A percentile compares a stretch with the other conserved stretches of the same genome.
Evolutionary conservation across 2,329 filamentous ascomycete genomes (phyloP).

Genomic region (Aspergillus chevalieri): DNA sequence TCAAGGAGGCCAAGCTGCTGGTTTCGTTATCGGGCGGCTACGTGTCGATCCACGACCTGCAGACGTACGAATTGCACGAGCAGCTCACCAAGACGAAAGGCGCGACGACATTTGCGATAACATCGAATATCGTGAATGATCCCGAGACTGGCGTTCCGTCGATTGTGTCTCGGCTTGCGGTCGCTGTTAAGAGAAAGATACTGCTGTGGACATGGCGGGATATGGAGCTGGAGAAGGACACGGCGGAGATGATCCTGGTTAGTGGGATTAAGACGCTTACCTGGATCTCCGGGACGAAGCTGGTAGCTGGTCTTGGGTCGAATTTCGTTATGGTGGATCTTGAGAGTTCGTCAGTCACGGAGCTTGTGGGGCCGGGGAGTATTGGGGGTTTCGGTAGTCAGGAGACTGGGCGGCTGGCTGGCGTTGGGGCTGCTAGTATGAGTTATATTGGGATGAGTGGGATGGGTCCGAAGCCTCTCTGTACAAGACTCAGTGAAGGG

Average conservation of each 20-base stretch:
- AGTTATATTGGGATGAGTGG: constrained; percentile 93
- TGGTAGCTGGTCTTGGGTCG: constrained; percentile 85
- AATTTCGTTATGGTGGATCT: constrained; percentile 89
- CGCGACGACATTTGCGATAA: constrained; percentile 83
- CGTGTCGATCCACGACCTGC: constrained; percentile 82
- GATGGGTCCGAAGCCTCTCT: constrained; percentile 84
- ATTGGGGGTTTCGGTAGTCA: constrained; percentile 59
- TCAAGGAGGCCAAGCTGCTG: constrained; percentile 89
- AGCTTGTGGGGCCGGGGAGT: constrained; percentile 71
- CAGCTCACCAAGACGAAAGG: constrained; percentile 78
- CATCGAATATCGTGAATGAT: constrained; percentile 92
- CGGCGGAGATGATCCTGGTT: constrained; percentile 69
- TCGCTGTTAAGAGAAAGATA: constrained; percentile 85
- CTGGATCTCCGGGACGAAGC: constrained; percentile 80
- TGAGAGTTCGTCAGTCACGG: constrained; percentile 63
- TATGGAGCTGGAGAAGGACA: constrained; percentile 71
- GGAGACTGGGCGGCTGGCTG: constrained; percentile 70
- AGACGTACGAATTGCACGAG: constrained; percentile 76
- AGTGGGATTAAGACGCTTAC: constrained; percentile 83
- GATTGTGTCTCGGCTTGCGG: constrained; percentile 84
- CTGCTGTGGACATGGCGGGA: constrained; percentile 95
- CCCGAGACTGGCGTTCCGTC: constrained; percentile 78
- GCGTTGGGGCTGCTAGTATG: constrained; percentile 80
- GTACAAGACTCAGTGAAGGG: constrained; percentile 72
- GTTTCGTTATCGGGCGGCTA: constrained; percentile 86